Percentiles rank a stretch among this genome's conserved stretches.
These are phyloP conservation scores for Pseudomonodictys pantanalensis DNA, from an alignment of 495 filamentous ascomycete genomes.

Conservation along the genomic window DNA sequence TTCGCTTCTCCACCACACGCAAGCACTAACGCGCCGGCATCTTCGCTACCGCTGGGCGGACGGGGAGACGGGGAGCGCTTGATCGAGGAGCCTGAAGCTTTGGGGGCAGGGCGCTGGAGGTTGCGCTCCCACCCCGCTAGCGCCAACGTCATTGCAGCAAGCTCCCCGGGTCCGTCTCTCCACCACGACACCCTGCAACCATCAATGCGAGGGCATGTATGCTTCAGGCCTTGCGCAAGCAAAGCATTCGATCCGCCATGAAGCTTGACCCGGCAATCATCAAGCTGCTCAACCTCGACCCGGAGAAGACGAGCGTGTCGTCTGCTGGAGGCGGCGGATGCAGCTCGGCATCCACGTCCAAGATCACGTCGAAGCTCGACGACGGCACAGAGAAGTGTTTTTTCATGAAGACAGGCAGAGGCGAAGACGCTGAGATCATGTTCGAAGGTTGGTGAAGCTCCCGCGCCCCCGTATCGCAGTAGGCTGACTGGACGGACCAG, in stretches of 20 bases:
- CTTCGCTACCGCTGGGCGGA: too few relatives aligned
- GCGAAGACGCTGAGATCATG: constrained; percentile 66
- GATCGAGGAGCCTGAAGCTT: too few relatives aligned
- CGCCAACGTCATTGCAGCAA: too few relatives aligned
- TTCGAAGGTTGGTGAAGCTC: constrained; percentile 49
- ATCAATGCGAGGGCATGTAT: background rate
- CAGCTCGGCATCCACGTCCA: constrained; percentile 61
- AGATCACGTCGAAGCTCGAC: constrained; percentile 55
- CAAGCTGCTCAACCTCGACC: constrained; percentile 62
- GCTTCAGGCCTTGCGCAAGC: background rate
- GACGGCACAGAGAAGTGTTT: constrained; percentile 58
- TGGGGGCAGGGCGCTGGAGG: too few relatives aligned
- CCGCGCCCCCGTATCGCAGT: background rate
- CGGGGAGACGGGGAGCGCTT: too few relatives aligned
- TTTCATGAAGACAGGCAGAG: constrained; percentile 78
- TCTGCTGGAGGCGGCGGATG: constrained; percentile 71
- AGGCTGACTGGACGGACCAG: constrained; percentile 35
- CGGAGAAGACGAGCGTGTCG: constrained; percentile 53
- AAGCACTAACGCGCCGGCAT: too few relatives aligned
- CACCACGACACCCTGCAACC: too few relatives aligned
- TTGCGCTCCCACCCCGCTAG: too few relatives aligned
- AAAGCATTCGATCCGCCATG: constrained; percentile 33
- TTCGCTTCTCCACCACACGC: too few relatives aligned
- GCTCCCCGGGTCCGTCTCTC: too few relatives aligned
- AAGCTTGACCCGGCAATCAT: constrained; percentile 45